Evolutionary conservation across 805 yeast genomes (phyloP).

Genomic region (Wickerhamiella alocasiicola): DNA sequence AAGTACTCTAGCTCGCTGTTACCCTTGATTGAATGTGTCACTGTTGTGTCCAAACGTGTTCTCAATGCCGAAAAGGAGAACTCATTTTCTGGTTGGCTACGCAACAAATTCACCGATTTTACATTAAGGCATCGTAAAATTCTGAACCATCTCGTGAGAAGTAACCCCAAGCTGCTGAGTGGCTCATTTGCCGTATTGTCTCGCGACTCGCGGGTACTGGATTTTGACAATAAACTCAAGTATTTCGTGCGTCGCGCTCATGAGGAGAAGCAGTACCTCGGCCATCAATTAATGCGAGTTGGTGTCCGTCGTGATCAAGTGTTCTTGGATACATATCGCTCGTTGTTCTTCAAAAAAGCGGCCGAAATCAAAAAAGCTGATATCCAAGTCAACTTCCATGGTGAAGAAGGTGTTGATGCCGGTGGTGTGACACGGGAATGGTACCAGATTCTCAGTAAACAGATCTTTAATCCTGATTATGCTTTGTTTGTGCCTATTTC

Average conservation of each 20-base stretch:
- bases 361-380: conserved; percentile 40
- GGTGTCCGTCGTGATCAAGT: conserved; percentile 80
- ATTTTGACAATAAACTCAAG: conserved; percentile 85
- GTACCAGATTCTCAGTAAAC: conserved; percentile 88
- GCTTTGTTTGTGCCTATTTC: conserved; percentile 86
- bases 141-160: conserved; percentile 80
- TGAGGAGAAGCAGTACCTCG: conserved; percentile 1
- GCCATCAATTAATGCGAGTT: conserved; percentile 40
- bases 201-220: conserved; percentile 75
- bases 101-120: conserved; percentile 67
- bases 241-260: conserved; percentile 61
- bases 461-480: conserved; percentile 92
- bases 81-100: conserved; percentile 57
- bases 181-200: conserved; percentile 90
- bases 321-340: conserved; percentile 77
- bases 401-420: conserved; percentile 95
- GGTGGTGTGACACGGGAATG: conserved; percentile 98
- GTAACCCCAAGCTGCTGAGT: conserved; percentile 84
- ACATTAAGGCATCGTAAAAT: conserved; percentile 81
- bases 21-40: conserved; percentile 80
- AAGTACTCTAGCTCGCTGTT: conserved; percentile 67
- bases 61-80: conserved; percentile 44
- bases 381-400: conserved; percentile 71
- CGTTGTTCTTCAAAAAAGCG: conserved; percentile 63
- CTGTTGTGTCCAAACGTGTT: conserved; percentile 88